Evolutionary conservation across 768 basidiomycete species (phyloP).

Genomic region (Panus rudis): DNA sequence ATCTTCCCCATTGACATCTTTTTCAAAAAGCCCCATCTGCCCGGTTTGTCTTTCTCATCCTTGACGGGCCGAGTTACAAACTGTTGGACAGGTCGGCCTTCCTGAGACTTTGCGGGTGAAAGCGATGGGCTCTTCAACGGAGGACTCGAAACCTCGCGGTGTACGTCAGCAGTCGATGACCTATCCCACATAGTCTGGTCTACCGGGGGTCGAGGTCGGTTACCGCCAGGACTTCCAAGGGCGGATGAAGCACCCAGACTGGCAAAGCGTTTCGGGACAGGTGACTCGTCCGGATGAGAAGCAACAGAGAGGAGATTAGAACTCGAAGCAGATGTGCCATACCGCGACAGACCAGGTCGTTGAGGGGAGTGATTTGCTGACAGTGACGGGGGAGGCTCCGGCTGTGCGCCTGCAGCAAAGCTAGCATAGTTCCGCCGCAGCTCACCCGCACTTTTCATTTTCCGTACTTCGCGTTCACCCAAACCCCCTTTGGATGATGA

Average conservation of each 20-base stretch:
- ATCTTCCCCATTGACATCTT: constrained; percentile 99
- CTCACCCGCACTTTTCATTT: constrained; percentile 86
- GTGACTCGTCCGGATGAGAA: constrained; percentile 28
- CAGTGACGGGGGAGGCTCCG: constrained; percentile 20
- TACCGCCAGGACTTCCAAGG: constrained; percentile 26
- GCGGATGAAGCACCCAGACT: constrained; percentile 54
- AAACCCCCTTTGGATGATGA: constrained; percentile 10
- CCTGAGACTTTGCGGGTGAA: constrained; percentile 9
- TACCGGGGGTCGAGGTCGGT: constrained; percentile 33
- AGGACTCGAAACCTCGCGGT: constrained; percentile 1
- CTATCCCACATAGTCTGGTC: constrained; percentile 46
- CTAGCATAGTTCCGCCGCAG: constrained; percentile 44
- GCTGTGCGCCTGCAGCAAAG: constrained; percentile 10
- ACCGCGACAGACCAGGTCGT: constrained; percentile 40
- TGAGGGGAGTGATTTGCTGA: constrained; percentile 28
- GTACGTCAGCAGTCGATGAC: constrained; percentile 29
- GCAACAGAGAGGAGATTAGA: constrained; percentile 49
- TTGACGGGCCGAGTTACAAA: constrained; percentile 5
- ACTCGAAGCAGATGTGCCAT: constrained; percentile 60
- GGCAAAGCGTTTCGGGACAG: constrained; percentile 52
- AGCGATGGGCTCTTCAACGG: constrained; percentile 5
- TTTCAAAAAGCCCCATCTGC: constrained; percentile 92
- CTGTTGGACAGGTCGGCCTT: constrained; percentile 6
- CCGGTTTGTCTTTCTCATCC: constrained; percentile 52
- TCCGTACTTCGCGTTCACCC: constrained; percentile 56